A percentile compares a stretch with the other conserved stretches of the same genome.
Conservation (phyloP, 73 alveolate species). For the Paramecium biaurelia region DNA sequence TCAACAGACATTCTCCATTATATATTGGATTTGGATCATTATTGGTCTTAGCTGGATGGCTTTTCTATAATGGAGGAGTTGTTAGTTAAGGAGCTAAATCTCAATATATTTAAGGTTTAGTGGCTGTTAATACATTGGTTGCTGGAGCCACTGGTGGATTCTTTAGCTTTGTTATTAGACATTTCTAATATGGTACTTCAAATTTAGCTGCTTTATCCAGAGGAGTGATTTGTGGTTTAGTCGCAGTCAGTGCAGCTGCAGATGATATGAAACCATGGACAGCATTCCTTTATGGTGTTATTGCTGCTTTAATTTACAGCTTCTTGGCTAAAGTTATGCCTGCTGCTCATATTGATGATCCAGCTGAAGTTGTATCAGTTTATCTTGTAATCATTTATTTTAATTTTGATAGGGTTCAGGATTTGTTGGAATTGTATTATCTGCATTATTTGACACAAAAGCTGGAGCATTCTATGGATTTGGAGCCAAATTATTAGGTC, state of each 20-base stretch:
- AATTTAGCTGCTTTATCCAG: conserved; percentile 3
- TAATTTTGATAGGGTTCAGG: not conserved
- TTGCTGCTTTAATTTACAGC: conserved; percentile 5
- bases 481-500: not conserved
- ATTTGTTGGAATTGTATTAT: not conserved
- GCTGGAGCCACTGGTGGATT: conserved; percentile 50
- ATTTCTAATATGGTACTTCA: not conserved
- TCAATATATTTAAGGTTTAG: not conserved
- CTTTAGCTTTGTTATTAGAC: not conserved
- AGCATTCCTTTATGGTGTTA: conserved; percentile 30
- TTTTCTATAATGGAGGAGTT: not conserved
- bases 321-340: conserved; percentile 1
- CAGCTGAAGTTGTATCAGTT: conserved; percentile 38
- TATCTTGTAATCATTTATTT: not conserved
- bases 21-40: conserved; percentile 37
- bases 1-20: not conserved
- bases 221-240: conserved; percentile 28
- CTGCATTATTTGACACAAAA: conserved; percentile 9
- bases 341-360: conserved; percentile 22
- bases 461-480: conserved; percentile 27
- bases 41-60: conserved; percentile 2
- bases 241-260: conserved; percentile 19
- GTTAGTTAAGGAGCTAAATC: not conserved
- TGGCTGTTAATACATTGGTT: conserved; percentile 10
- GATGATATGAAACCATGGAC: conserved; percentile 19